These are phyloP conservation scores for Pascua sp. DNA, from an alignment of 1,284 basidiomycete species.

Conservation along the genomic window DNA sequence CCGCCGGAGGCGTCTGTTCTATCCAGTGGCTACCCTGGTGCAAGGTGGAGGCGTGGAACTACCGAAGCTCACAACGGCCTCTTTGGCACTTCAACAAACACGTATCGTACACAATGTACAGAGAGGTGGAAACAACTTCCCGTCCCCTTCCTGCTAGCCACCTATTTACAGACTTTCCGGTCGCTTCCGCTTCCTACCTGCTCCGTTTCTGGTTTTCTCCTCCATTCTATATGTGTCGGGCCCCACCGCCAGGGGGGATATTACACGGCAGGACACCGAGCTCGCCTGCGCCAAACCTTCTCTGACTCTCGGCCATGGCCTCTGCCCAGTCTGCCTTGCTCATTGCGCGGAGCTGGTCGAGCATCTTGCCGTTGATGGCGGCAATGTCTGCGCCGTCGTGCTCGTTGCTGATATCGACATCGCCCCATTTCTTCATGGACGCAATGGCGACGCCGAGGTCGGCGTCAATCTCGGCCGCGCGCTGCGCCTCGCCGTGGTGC, in stretches of 20 bases:
- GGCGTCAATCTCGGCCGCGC: conserved; percentile 23
- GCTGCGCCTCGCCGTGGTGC: conserved; percentile 9
- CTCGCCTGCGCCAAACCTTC: conserved; percentile 8
- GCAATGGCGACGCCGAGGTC: conserved; percentile 30
- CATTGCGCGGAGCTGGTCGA: conserved; percentile 24
- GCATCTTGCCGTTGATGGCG: conserved; percentile 30
- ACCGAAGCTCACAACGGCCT: no score
- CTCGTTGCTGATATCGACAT: conserved; percentile 17
- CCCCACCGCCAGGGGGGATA: neutral
- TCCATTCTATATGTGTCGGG: neutral
- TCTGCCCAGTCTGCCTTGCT: conserved; percentile 23
- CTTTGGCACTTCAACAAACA: no score
- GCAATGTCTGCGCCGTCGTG: conserved; percentile 28
- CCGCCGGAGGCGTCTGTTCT: no score
- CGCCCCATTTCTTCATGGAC: conserved; percentile 26
- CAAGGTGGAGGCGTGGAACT: no score
- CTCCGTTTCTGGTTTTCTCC: neutral
- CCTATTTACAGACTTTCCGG: neutral
- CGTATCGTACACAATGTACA: no score
- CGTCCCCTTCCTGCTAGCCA: neutral
- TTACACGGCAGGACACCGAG: conserved; percentile 1
- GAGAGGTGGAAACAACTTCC: no score
- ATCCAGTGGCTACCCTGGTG: no score
- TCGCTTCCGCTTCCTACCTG: neutral
- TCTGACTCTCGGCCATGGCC: conserved; percentile 20